Conservation (phyloP, 1,284 basidiomycete genomes). For the Cystobasidium slooffiae region DNA sequence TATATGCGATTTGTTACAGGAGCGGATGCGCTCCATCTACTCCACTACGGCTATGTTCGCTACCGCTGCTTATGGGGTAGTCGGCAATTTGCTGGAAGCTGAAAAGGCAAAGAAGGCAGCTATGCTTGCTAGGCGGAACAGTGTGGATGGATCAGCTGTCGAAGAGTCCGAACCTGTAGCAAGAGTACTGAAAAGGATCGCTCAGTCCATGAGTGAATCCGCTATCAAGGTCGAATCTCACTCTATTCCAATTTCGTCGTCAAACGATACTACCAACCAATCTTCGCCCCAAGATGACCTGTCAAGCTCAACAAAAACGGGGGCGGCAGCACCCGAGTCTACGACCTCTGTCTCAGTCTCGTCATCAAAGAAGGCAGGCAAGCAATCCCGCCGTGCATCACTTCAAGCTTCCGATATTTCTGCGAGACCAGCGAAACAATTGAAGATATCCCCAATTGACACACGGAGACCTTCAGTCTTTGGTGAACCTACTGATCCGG, state of each 20-base stretch:
- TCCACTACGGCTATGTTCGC: conserved; percentile 25
- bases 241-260: not conserved
- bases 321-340: not conserved
- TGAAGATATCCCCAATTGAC: too few relatives aligned
- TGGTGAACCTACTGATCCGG: not conserved
- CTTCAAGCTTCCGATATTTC: not conserved
- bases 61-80: conserved; percentile 25
- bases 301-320: not conserved
- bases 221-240: not conserved
- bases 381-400: not conserved
- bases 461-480: too few relatives aligned
- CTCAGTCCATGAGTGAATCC: not conserved
- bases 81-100: conserved; percentile 22
- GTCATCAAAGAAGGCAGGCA: too few relatives aligned
- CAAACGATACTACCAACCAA: not conserved
- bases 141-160: not conserved
- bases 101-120: conserved; percentile 28
- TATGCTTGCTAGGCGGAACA: conserved; percentile 15
- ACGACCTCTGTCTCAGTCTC: not conserved
- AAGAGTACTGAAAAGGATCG: conserved; percentile 22
- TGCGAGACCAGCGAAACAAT: too few relatives aligned
- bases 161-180: conserved; percentile 20
- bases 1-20: conserved; percentile 17
- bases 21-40: conserved; percentile 24
- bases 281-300: not conserved